These are phyloP conservation scores for Sanghuangporus weigelae DNA, from an alignment of 1,284 basidiomycete species.

Conservation along the genomic window DNA sequence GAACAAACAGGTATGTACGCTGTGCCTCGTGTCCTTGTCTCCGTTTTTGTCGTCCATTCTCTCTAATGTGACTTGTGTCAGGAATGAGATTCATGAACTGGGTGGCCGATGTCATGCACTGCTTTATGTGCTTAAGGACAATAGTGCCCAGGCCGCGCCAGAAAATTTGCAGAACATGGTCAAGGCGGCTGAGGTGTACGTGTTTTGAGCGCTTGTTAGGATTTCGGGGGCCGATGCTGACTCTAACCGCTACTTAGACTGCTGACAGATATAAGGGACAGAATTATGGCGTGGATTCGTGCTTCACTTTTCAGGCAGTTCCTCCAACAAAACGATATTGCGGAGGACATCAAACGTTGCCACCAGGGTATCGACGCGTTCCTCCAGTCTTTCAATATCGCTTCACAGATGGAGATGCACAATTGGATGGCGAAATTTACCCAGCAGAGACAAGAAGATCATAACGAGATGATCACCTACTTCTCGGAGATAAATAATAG, in stretches of 20 bases:
- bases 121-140: conserved; percentile 31
- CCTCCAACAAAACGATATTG: conserved; percentile 38
- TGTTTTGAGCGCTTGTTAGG: conserved; percentile 6
- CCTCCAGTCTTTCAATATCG: conserved; percentile 39
- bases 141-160: conserved; percentile 20
- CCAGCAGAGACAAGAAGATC: conserved; percentile 34
- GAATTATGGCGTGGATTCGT: conserved; percentile 37
- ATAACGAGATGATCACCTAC: conserved; percentile 35
- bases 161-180: conserved; percentile 25
- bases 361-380: conserved; percentile 38
- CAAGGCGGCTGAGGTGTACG: conserved; percentile 26
- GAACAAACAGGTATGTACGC: conserved; percentile 36
- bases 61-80: conserved; percentile 20
- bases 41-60: background rate
- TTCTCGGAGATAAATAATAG: conserved; percentile 39
- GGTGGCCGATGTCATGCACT: conserved; percentile 38
- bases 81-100: conserved; percentile 31
- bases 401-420: conserved; percentile 39
- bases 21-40: background rate
- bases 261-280: conserved; percentile 31
- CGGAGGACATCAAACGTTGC: conserved; percentile 36
- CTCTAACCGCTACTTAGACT: conserved; percentile 26
- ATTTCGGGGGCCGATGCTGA: background rate
- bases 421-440: conserved; percentile 42
- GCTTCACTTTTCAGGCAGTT: conserved; percentile 35